Base-by-base conservation (phyloP, 306 rosid species). In the Casuarina glauca region DNA sequence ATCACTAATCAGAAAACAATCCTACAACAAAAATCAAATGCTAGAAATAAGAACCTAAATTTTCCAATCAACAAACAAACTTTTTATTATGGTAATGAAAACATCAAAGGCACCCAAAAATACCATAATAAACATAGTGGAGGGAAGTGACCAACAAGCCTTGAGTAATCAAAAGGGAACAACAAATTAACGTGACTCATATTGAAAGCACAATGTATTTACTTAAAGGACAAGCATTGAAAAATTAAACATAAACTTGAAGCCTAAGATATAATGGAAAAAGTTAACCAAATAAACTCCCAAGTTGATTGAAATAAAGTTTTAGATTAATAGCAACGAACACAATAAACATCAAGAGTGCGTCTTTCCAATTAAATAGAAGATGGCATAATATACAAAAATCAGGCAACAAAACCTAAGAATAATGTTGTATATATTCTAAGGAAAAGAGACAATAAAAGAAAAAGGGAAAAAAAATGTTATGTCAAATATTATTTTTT, bases 1-100 rank as follows among this genome's bases (percentile, higher is more conserved):
- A 79, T 90, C 91, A 91, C 96, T 93, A 91, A 46, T 89, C 96
- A 63, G 79, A 70, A 32, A 89, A 64, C 77, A 89, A 80, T 39
- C 92, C 92, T 1, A 83, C 84, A 0, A 79, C 73, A 68, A 83
- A 76, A 41, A 26, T 82, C 82, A 82, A 78, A n/a, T 52, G 50
- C 88, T 79, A 81, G 32, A 73, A 36, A 70, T 32, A 83, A 50
- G 69, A 19, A 48, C 9, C 69, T 51, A 43, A 78, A 20, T 17
- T 38, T 51, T 64, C 57, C 45, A 39, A 32, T 43, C 54, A 77
- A 51, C 64, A 13, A 36, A 36, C 39, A 73, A 80, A 60, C 78
- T 73, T 80, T 15, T 73, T 52, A 42, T 72, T 36, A 19, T 16
- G 26, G 41, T 19, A 76, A 50, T 78, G 64, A 26, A 26, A 26